phyloP scores from a whole-genome alignment of 2,329 filamentous ascomycete genomes.

The Dactylellina haptotyla region DNA sequence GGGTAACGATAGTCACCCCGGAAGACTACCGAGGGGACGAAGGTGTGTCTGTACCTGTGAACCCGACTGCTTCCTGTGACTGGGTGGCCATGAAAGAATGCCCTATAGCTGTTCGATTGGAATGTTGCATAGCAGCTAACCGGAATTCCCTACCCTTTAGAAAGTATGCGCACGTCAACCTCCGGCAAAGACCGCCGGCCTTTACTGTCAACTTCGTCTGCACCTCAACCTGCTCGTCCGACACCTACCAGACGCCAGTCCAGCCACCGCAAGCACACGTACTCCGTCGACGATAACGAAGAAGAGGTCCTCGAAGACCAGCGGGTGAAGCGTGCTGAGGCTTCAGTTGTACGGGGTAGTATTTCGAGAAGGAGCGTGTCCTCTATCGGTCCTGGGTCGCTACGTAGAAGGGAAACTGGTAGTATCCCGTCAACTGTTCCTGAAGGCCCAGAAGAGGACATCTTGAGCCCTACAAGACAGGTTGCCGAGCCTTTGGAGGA shows the following conservation, averaged over 20 bases:
- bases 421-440: slow-evolving; percentile 16
- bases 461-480: slow-evolving; percentile 32
- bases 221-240: slow-evolving; percentile 16
- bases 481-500: slow-evolving; percentile 20
- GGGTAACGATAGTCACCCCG: slow-evolving; percentile 44
- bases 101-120: not conserved
- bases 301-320: slow-evolving; percentile 45
- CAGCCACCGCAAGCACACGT: slow-evolving; percentile 39
- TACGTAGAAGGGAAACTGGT: slow-evolving; percentile 27
- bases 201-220: slow-evolving; percentile 13
- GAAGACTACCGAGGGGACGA: slow-evolving; percentile 47
- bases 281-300: slow-evolving; percentile 48
- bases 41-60: slow-evolving; percentile 18
- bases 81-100: not conserved
- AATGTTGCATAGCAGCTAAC: slow-evolving; percentile 17
- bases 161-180: slow-evolving; percentile 33
- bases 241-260: slow-evolving; percentile 31
- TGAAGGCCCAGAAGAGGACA: slow-evolving; percentile 32
- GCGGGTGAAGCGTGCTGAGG: slow-evolving; percentile 25
- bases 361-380: slow-evolving; percentile 11
- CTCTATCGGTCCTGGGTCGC: slow-evolving; percentile 7
- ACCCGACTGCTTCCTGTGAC: not conserved
- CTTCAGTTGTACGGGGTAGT: not conserved
- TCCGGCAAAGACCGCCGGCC: slow-evolving; percentile 36
- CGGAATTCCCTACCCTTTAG: not conserved